Evolutionary conservation across 202 grass and related monocot species (phyloP).

Genomic region (Tripidium arundinaceum): DNA sequence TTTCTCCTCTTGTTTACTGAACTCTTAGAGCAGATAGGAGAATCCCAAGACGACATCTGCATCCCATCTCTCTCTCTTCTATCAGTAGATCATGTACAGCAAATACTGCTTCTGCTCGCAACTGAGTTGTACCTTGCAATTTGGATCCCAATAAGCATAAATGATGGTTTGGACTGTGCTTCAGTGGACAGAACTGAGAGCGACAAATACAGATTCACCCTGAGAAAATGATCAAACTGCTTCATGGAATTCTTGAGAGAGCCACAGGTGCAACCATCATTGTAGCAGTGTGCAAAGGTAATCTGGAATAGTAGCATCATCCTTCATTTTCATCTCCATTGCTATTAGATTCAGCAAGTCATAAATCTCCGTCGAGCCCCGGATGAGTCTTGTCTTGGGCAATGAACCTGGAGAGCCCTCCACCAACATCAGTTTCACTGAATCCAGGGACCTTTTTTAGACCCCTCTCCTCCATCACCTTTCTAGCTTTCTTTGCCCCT

Average conservation of each 20-base stretch:
- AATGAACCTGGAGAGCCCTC: conserved; percentile 35
- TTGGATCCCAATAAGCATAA: background rate
- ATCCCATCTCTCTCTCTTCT: background rate
- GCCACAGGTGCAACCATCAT: background rate
- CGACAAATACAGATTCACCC: background rate
- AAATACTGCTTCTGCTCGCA: background rate
- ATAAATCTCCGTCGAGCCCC: conserved; percentile 22
- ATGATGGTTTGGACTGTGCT: background rate
- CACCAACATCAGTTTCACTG: conserved; percentile 41
- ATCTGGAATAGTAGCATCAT: conserved; percentile 1
- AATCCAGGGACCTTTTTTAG: conserved; percentile 42
- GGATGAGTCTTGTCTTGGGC: conserved; percentile 44
- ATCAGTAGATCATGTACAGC: background rate
- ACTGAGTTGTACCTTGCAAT: background rate
- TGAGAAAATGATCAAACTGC: background rate
- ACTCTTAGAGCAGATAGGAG: background rate
- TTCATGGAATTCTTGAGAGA: background rate
- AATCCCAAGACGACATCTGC: background rate
- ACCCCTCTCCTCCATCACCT: conserved; percentile 42
- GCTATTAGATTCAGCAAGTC: conserved; percentile 35
- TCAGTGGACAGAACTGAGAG: background rate
- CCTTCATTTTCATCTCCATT: conserved; percentile 44
- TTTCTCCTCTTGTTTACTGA: background rate
- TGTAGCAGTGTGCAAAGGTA: background rate
- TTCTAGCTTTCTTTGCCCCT: conserved; percentile 39